Evolutionary conservation across 768 basidiomycete genomes (phyloP), one percentile per base, ranked within the genome.

Genomic region (Sarcodon sp.): DNA sequence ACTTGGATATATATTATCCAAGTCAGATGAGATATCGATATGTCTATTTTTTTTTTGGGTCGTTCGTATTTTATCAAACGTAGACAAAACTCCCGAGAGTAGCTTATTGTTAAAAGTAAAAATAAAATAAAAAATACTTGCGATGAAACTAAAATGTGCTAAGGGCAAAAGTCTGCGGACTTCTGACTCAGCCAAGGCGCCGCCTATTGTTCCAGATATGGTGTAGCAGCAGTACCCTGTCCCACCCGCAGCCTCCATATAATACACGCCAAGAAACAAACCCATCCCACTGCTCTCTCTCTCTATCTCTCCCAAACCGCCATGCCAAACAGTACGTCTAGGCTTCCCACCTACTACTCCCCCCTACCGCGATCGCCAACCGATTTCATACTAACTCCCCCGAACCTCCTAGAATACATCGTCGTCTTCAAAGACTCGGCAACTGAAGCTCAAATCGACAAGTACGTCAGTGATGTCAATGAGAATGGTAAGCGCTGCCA

Each of bases 351-450:
- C 33, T 7, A 12, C 4, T 11, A 38, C 37, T 38, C 4, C 37
- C 16, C 37, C 37, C 5, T 11, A 37, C 16, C 37, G 21, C 21
- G 21, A 27, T 27, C 21, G 4, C n/a, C n/a, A n/a, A n/a, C 11
- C 9, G n/a, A 49, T 21, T 32, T 32, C 21, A 27, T 27, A 27
- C 21, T 27, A 27, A 27, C 21, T 27, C 21, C 21, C 4, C 21
- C 21, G 21, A 27, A 33, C 31, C 56, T 27, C 21, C 21, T 27
- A 79, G 76, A 61, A 53, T 78, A 68, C 55, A 77, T 79, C 47
- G 69, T 80, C 37, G 66, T 75, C 6, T 79, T 80, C 65, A 78
- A 77, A 59, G 59, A 70, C 2, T 41, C 48, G 27, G 73, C 66
- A 36, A 57, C 69, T 27, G 45, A 61, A 35, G 69, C 66, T 7